A percentile compares a stretch with the other conserved stretches of the same genome.
Conservation (phyloP, 2,329 filamentous ascomycete species). For the Phialocephala sp. region DNA sequence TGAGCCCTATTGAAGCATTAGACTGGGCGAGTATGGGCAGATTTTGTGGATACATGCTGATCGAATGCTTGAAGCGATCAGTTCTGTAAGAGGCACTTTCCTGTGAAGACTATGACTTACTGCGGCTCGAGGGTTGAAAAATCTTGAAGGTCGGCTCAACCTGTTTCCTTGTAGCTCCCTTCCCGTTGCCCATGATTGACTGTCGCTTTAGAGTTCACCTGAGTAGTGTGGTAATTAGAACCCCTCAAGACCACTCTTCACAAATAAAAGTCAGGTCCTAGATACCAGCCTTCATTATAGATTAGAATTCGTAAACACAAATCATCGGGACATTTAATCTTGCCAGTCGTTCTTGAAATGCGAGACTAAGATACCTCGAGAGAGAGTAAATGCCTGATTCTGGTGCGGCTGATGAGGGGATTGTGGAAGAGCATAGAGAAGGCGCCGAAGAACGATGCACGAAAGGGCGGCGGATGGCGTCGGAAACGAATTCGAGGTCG, state of each 20-base stretch:
- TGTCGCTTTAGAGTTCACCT: background rate
- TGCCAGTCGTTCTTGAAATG: background rate
- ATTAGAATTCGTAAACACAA: background rate
- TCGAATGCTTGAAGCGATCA: slow-evolving; percentile 14
- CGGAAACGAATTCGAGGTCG: too few species aligned
- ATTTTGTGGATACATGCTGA: slow-evolving; percentile 6
- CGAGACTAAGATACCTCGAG: background rate
- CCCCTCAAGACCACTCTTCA: background rate
- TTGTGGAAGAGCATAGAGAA: too few species aligned
- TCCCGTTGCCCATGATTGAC: background rate
- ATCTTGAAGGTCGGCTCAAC: slow-evolving; percentile 15
- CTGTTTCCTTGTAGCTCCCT: background rate
- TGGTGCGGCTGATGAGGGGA: background rate
- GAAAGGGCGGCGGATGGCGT: too few species aligned
- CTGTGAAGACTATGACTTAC: slow-evolving; percentile 1
- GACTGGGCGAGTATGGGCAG: background rate
- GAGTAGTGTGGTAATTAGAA: background rate
- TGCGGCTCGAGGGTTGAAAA: slow-evolving; percentile 16
- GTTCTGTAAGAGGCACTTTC: background rate
- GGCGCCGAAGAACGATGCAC: too few species aligned
- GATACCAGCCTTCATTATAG: background rate
- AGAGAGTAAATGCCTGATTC: background rate
- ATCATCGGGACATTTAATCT: background rate
- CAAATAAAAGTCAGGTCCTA: background rate
- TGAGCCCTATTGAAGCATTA: background rate